Conservation (phyloP, 345 rosid genomes). For the Gossypium arboreum region DNA sequence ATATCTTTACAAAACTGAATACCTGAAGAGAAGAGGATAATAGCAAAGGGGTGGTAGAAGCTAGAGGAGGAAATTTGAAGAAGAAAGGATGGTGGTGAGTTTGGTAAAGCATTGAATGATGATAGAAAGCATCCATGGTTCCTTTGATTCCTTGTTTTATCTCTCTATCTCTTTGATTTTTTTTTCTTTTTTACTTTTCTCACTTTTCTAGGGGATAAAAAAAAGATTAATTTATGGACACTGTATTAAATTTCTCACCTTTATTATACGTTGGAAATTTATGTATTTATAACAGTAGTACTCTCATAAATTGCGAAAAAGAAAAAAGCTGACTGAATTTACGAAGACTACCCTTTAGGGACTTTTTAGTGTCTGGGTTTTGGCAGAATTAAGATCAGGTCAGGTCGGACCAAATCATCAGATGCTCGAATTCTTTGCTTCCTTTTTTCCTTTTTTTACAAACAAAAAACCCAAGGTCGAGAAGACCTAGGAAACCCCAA, state of each 20-base stretch:
- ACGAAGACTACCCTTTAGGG: conserved; percentile 15
- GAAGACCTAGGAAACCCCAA: conserved; percentile 29
- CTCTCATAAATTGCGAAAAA: neutral
- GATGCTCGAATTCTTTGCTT: neutral
- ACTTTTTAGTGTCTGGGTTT: neutral
- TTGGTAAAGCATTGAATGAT: conserved; percentile 46
- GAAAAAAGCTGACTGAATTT: conserved; percentile 18
- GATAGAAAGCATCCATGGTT: conserved; percentile 6
- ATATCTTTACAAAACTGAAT: neutral
- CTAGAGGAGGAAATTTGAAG: conserved; percentile 17
- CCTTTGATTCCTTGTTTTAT: neutral
- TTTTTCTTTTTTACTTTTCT: neutral
- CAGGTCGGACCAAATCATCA: neutral
- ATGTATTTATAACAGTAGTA: neutral
- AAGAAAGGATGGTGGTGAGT: conserved; percentile 40
- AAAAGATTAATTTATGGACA: too few relatives aligned
- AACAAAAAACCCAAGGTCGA: conserved; percentile 14
- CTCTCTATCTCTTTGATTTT: conserved; percentile 10
- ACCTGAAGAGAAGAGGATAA: conserved; percentile 27
- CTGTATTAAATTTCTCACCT: neutral
- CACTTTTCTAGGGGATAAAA: neutral
- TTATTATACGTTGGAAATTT: conserved; percentile 4
- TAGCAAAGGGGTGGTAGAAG: conserved; percentile 22
- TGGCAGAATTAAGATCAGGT: neutral
- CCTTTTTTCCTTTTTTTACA: neutral